Base-by-base conservation (phyloP, 805 yeast species). In the Tanozyma kutaoensis region DNA sequence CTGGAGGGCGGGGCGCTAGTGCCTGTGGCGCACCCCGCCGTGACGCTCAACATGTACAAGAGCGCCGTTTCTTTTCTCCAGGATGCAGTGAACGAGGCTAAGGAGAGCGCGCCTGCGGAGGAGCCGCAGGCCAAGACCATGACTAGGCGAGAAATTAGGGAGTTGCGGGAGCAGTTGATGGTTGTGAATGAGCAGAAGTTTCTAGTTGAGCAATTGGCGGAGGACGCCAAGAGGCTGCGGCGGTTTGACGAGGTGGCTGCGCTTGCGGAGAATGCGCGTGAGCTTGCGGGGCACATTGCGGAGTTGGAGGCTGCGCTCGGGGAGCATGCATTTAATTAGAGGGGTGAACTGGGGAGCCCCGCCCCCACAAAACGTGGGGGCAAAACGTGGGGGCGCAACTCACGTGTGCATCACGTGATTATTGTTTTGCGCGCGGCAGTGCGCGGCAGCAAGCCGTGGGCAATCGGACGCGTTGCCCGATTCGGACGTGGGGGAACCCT, bases 121-220 rank as follows among this genome's bases (percentile, higher is more conserved):
- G n/a, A n/a, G n/a, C n/a, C n/a, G n/a, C n/a, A n/a, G n/a, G n/a
- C 25, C 24, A 8, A 27, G 18, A 5, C 55, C 58, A 3, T 47
- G 47, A 15, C 40, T 66, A 2, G 62, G 74, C 4, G 62, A 67
- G 39, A 53, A 35, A 66, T 78, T 8, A 60, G 85, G 23, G 62
- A 62, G 26, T 51, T 62, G 15, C 52, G 91, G 24, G 88, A 84
- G 37, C 76, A 77, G 36, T 52, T 86, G 31, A 79, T 86, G 77
- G 95, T 88, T 8, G 52, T 84, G 43, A 76, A 76, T 33, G 97
- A 86, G 45, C 97, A 86, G 42, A 62, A 64, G 38, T 86, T 69
- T 38, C 50, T 88, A 33, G 73, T 88, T 3, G 69, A 71, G 31
- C 62, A 70, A 11, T 69, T 76, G 67, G 65, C 80, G 15, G 58